Evolutionary conservation across 2,329 filamentous ascomycete species (phyloP), one percentile per base, ranked within the genome.

Genomic region (Colletotrichum zoysiae): DNA sequence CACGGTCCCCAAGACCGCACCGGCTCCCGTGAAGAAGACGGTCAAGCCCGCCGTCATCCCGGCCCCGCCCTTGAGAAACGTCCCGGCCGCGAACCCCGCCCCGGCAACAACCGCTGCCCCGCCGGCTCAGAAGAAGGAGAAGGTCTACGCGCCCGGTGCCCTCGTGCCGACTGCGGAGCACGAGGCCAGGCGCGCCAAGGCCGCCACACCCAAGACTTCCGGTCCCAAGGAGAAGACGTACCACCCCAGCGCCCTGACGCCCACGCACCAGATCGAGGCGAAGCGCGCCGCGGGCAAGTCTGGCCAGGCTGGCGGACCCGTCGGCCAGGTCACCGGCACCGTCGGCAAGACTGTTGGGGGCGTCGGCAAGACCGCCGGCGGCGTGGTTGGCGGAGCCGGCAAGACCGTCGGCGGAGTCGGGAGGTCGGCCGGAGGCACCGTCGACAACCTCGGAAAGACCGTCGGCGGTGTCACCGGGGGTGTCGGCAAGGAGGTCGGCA

Each of bases 211-310:
- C 20, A 56, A 65, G 40, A 26, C 46, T 1, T 5, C 56, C 2
- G 56, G 56, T 0, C 26, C 64, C 23, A 70, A 70, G 46, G 58
- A 72, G 46, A 72, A 71, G 58, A 53, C 33, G 0, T 72, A 72
- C 23, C 70, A 72, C 53, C 65, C 70, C 8, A 72, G 57, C 14
- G 70, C 70, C 0, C 2, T 69, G 20, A 26, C 60, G 1, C 60
- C 70, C 6, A 72, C 70, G 23, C 53, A 69, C 7, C 65, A 72
- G 18, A 30, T 72, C 56, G 70, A 72, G 40, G 55, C 59, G 42
- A 58, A 44, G 30, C 63, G 63, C 33, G 53, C 63, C 14, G 20
- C 51, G 1, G 38, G 40, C 23, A 69, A 65, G 65, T 44, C 59
- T 2, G 67, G 53, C 1, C 53, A 60, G 23, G 23, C 58, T n/a